A percentile compares a stretch with the other conserved stretches of the same genome.
Conservation (phyloP, 2,329 filamentous ascomycete species). For the Paecilomyces sp. region DNA sequence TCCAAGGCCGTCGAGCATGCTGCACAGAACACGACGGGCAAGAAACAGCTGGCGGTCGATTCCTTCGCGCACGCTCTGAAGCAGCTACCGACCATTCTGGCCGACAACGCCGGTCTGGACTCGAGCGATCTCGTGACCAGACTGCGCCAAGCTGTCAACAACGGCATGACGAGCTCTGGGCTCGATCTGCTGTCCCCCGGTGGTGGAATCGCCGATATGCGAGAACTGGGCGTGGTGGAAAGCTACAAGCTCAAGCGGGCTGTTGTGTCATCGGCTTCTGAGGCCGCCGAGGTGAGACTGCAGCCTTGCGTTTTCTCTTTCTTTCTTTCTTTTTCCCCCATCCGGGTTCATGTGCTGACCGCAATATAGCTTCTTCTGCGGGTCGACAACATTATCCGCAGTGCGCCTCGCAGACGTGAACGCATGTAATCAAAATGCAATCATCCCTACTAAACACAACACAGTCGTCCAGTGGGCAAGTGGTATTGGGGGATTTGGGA, state of each 20-base stretch:
- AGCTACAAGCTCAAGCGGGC: constrained; percentile 98
- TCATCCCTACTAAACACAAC: background rate
- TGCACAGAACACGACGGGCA: constrained; percentile 89
- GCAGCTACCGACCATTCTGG: constrained; percentile 91
- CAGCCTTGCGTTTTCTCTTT: background rate
- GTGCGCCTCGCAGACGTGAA: constrained; percentile 76
- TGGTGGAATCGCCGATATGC: constrained; percentile 91
- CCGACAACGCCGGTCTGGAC: constrained; percentile 94
- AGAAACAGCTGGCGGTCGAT: constrained; percentile 90
- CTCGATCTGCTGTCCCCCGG: constrained; percentile 83
- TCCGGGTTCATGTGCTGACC: constrained; percentile 19
- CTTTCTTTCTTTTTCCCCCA: background rate
- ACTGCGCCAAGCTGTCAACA: constrained; percentile 88
- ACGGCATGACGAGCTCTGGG: constrained; percentile 86
- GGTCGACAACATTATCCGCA: constrained; percentile 96
- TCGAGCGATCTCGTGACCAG: constrained; percentile 89
- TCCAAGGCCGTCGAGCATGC: constrained; percentile 93
- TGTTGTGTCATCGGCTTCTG: constrained; percentile 93
- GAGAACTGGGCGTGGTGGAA: constrained; percentile 89
- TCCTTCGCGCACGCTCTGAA: constrained; percentile 82
- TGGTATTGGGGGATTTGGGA: background rate
- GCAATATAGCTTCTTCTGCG: constrained; percentile 66
- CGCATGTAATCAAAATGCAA: constrained; percentile 49
- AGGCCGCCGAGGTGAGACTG: constrained; percentile 80
- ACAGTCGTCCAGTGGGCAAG: background rate